Base-by-base conservation (phyloP, 305 asterid species). In the Fraxinus angustifolia region DNA sequence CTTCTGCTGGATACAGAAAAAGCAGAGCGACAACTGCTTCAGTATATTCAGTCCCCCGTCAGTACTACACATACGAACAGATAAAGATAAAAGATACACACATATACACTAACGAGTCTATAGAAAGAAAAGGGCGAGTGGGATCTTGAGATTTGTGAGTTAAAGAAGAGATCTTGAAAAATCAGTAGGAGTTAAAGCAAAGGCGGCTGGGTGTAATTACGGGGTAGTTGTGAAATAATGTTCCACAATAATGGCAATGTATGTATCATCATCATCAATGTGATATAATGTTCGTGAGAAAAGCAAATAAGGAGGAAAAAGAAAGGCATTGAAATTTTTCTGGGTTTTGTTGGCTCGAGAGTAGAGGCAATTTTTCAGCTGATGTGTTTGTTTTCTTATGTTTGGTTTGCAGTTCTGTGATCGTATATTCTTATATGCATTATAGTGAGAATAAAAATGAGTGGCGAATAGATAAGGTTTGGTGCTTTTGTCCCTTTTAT, bases 191-290 rank as follows among this genome's bases (percentile, higher is more conserved):
- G 88, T 91, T 82, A 87, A 84, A 31, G 81, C 91, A 83, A 88
- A 88, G 93, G 89, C 95, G 93, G 95, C 95, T 86, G 81, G 78
- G 73, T 80, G 79, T 81, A 53, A 81, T 82, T 84, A 75, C 79
- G 85, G 84, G 82, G 91, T 86, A 80, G 88, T 84, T 82, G 84
- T 62, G 73, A 87, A 33, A 76, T 81, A 78, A 79, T 83, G 86
- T 86, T 74, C 78, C 84, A 30, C 23, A 85, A 82, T 81, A 67
- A 85, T 83, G 87, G 75, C 88, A 76, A 84, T 79, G 78, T 80
- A 79, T 87, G 87, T 11, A 62, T 23, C 71, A 65, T 58, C 30
- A 8, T 17, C 68, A 78, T 4, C 33, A 77, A 30, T 75, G 79
- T 67, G 23, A 23, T 77, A 76, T 75, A 7, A 81, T 73, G 76